These are phyloP conservation scores for Themeda triandra DNA, from an alignment of 176 grass and related monocot genomes.

Conservation along the genomic window DNA sequence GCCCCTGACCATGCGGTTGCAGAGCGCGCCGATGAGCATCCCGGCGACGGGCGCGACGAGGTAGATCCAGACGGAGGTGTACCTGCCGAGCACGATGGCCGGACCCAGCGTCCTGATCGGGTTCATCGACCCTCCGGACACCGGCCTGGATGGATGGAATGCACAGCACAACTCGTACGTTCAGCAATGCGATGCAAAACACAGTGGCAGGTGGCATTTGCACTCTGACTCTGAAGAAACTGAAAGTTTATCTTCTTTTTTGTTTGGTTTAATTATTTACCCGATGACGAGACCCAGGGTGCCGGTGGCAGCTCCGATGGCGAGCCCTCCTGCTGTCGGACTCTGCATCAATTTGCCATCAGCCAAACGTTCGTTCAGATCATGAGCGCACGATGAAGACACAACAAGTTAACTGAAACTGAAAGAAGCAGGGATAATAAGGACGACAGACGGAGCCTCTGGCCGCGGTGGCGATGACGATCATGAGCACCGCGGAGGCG, in stretches of 20 bases:
- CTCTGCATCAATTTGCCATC: conserved; percentile 10
- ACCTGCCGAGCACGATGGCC: conserved; percentile 39
- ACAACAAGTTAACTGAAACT: neutral
- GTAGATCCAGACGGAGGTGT: conserved; percentile 57
- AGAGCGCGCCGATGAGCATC: conserved; percentile 47
- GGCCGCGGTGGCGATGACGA: conserved; percentile 51
- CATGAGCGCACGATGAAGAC: neutral
- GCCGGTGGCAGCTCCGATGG: conserved; percentile 33
- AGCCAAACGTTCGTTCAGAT: neutral
- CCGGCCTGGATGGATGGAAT: conserved; percentile 5
- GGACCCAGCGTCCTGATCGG: conserved; percentile 61
- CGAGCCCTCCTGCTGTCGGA: conserved; percentile 22
- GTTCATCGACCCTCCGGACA: conserved; percentile 73
- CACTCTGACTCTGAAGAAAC: neutral
- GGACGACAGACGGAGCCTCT: conserved; percentile 1
- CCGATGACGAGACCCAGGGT: conserved; percentile 36
- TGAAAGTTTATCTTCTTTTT: neutral
- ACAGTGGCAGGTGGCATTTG: neutral
- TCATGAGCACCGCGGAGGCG: conserved; percentile 55
- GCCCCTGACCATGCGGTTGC: conserved; percentile 15
- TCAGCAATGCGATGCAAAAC: neutral
- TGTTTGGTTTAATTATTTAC: neutral
- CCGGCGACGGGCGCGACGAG: conserved; percentile 47
- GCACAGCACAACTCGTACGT: neutral
- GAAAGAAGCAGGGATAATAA: neutral